Base-by-base conservation (phyloP, 768 basidiomycete genomes). In the Mycena indigotica region DNA sequence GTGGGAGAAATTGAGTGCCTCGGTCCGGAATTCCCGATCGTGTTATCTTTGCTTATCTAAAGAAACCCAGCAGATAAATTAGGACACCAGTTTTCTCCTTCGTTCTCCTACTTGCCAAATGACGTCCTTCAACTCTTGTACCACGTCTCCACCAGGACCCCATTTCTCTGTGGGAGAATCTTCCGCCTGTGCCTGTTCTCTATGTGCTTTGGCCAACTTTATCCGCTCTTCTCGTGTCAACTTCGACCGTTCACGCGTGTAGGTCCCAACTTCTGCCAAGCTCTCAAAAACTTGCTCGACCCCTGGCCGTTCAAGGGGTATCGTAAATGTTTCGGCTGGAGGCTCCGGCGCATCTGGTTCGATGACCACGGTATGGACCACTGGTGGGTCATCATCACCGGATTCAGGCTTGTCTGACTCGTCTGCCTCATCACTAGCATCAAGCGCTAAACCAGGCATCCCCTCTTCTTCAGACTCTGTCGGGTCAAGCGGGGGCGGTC, bases 231-330 rank as follows among this genome's bases (percentile, higher is more conserved):
- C 89, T 54, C 91, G 75, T 49, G 84, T 81, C 53, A 93, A 65
- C 71, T 80, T 89, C 17, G 87, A 83, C 60, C 83, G 79, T 66
- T 86, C 85, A 40, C 89, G 77, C 35, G 70, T 66, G 61, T 81
- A 87, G 29, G 66, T 64, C 16, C 51, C 68, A 8, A 69, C 77
- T 39, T 70, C 77, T 3, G 82, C 73, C 4, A 90, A 88, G 1
- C 83, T 84, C 67, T 93, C 91, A 62, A 86, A 94, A n/a, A 94
- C 89, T 66, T 91, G 89, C 66, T 93, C 91, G 50, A 84, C 80
- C 15, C 89, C 91, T 0, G 78, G 82, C 5, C 82, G 79, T 19
- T 44, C 41, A 69, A 23, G 69, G 67, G 2, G 62, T 73, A 28
- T 70, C 72, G 4, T 66, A 23, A 44, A 44, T 8, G 41, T 71